phyloP scores from a whole-genome alignment of 306 rosid genomes.

The Lathyrus oleraceus region DNA sequence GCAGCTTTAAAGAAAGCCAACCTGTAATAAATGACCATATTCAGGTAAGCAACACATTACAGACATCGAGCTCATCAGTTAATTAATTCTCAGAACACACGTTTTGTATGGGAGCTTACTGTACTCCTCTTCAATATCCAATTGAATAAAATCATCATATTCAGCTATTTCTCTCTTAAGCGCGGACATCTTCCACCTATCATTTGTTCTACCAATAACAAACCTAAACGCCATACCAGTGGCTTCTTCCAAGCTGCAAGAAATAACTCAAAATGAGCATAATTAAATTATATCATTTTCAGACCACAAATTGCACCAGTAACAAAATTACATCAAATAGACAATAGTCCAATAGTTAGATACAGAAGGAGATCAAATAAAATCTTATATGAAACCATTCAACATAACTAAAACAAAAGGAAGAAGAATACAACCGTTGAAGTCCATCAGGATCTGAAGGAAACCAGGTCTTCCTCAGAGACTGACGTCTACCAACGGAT shows the following conservation, averaged over 20 bases:
- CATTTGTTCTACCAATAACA: conserved; percentile 77
- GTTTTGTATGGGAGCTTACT: conserved; percentile 99
- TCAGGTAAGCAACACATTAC: conserved; percentile 30
- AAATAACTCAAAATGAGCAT: conserved; percentile 12
- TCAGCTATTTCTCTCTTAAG: conserved; percentile 69
- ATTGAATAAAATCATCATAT: conserved; percentile 78
- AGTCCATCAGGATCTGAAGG: conserved; percentile 84
- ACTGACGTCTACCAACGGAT: conserved; percentile 68
- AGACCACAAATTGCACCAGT: neutral
- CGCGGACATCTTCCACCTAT: conserved; percentile 65
- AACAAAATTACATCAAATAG: neutral
- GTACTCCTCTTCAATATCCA: conserved; percentile 98
- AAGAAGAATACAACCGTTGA: conserved; percentile 51
- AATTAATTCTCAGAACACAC: conserved; percentile 59
- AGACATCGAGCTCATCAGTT: conserved; percentile 24
- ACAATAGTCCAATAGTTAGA: neutral
- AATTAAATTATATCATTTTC: conserved; percentile 14
- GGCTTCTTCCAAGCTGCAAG: conserved; percentile 92
- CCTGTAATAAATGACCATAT: conserved; percentile 49
- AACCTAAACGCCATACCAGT: conserved; percentile 95
- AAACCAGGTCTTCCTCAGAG: conserved; percentile 90
- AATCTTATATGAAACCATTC: neutral
- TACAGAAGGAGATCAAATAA: neutral
- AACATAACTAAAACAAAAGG: neutral
- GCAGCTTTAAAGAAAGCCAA: conserved; percentile 98